Conservation (phyloP, 352 stramenopile genomes). For the Phytophthora macrochlamydospora region DNA sequence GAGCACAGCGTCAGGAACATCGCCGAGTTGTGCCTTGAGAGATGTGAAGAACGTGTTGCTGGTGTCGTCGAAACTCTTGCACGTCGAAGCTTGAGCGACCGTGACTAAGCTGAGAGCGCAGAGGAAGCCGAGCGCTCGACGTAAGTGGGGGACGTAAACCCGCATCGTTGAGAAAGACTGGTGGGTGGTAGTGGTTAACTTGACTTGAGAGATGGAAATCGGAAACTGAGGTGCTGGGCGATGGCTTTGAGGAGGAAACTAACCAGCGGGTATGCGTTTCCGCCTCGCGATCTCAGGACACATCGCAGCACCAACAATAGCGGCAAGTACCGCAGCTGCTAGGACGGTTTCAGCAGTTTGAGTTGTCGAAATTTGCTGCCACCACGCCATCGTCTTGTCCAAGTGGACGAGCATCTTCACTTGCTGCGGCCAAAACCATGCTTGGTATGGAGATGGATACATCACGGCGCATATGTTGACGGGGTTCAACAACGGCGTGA, state of each 20-base stretch:
- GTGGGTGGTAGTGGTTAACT: neutral
- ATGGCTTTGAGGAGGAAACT: too few species aligned
- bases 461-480: neutral
- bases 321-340: too few species aligned
- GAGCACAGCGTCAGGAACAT: too few species aligned
- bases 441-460: too few species aligned
- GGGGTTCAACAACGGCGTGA: neutral
- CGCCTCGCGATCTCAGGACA: too few species aligned
- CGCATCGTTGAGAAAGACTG: neutral
- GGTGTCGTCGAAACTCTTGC: slow-evolving; percentile 16
- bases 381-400: too few species aligned
- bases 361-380: too few species aligned
- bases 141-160: slow-evolving; percentile 2
- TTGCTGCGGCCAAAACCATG: too few species aligned
- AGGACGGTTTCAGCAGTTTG: too few species aligned
- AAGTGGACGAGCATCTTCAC: too few species aligned
- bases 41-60: slow-evolving; percentile 9
- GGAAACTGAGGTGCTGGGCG: neutral
- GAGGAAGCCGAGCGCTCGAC: neutral
- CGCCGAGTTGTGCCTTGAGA: neutral
- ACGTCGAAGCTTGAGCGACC: slow-evolving; percentile 11
- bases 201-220: neutral
- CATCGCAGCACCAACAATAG: too few species aligned
- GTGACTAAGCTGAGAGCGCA: neutral
- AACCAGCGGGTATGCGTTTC: too few species aligned